Percentiles rank a stretch among this genome's conserved stretches.
These are phyloP conservation scores for Linnemannia exigua DNA, from an alignment of 192 early-diverging fungal species.

Conservation along the genomic window DNA sequence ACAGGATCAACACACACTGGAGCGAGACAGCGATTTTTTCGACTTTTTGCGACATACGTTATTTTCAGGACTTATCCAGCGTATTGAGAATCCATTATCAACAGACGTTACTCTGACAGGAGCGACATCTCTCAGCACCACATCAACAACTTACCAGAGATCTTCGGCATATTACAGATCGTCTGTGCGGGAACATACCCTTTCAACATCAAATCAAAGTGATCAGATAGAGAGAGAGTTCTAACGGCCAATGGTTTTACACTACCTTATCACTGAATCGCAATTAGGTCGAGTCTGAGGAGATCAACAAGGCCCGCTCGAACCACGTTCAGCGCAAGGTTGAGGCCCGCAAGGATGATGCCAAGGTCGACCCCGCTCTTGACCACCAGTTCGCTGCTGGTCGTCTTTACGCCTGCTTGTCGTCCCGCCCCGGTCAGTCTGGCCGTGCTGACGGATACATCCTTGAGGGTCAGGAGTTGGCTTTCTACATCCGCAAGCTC, in stretches of 20 bases:
- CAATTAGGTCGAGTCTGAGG: constrained; percentile 72
- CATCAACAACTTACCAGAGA: too few species aligned
- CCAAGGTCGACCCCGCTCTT: constrained; percentile 89
- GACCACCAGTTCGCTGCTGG: constrained; percentile 96
- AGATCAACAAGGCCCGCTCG: constrained; percentile 87
- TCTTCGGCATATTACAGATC: too few species aligned
- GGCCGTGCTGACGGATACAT: constrained; percentile 99
- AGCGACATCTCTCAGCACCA: too few species aligned
- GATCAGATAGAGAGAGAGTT: neutral
- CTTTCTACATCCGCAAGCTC: constrained; percentile 87
- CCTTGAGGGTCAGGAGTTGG: constrained; percentile 99
- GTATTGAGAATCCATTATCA: too few species aligned
- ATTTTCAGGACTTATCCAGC: too few species aligned
- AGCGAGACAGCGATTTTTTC: neutral
- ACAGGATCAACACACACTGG: neutral
- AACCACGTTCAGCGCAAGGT: constrained; percentile 93
- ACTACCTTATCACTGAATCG: neutral
- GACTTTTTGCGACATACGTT: too few species aligned
- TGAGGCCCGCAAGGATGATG: constrained; percentile 82
- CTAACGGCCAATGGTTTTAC: neutral
- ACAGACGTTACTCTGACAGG: too few species aligned
- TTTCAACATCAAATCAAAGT: neutral
- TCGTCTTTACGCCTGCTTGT: constrained; percentile 92
- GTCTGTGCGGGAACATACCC: too few species aligned
- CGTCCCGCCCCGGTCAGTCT: constrained; percentile 98